phyloP scores from a whole-genome alignment of 306 rosid species.

The Vigna reflexopilosa region DNA sequence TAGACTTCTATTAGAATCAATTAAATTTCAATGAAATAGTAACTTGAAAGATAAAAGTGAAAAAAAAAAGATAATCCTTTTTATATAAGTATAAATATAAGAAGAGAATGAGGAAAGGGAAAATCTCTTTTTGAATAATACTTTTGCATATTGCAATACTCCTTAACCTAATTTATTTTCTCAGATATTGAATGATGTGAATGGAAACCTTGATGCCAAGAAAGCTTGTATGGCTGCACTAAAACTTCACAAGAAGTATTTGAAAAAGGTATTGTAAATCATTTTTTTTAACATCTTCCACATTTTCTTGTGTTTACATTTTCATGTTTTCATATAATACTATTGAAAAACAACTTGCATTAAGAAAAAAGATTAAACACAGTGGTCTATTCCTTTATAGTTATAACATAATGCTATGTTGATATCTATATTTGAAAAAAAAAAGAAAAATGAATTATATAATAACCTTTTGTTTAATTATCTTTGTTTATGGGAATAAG shows the following conservation, averaged over 20 bases:
- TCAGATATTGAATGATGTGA: slow-evolving; percentile 93
- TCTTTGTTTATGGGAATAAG: neutral
- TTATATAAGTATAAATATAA: too few relatives aligned
- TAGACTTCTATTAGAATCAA: too few relatives aligned
- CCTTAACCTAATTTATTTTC: slow-evolving; percentile 4
- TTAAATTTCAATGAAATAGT: too few relatives aligned
- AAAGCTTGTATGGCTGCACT: slow-evolving; percentile 92
- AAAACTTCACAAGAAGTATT: slow-evolving; percentile 94
- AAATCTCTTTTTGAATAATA: too few relatives aligned
- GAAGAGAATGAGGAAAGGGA: too few relatives aligned
- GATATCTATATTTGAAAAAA: neutral
- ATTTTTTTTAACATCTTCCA: neutral
- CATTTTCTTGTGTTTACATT: neutral
- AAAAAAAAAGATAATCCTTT: too few relatives aligned
- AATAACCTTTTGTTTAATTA: neutral
- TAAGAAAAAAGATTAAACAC: neutral
- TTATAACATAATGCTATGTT: neutral
- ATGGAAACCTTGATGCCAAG: slow-evolving; percentile 94
- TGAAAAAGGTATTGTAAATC: slow-evolving; percentile 70
- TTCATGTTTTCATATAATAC: neutral
- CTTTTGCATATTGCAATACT: too few relatives aligned
- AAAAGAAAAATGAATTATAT: too few relatives aligned
- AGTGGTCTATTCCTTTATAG: neutral
- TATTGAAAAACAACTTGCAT: neutral
- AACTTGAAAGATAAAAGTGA: too few relatives aligned